Base-by-base conservation (phyloP, 2,329 filamentous ascomycete species). In the Hymenoscyphus scutula region DNA sequence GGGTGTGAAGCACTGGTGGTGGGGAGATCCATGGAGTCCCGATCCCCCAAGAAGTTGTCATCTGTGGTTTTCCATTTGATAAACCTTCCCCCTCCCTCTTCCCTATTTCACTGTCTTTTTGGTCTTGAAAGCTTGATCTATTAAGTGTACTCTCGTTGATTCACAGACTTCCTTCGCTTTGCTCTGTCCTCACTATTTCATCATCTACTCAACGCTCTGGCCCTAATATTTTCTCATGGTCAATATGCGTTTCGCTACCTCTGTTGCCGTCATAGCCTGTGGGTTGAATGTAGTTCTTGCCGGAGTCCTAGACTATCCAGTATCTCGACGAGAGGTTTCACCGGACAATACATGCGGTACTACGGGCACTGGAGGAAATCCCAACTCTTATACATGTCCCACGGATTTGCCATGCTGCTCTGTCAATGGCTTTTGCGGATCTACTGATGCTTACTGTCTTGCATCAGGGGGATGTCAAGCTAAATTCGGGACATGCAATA, bases 371-470 rank as follows among this genome's bases (percentile, higher is more conserved):
- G 67, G 63, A 32, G 64, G 64, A 59, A 59, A 38, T 2, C 37
- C 64, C 6, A 62, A 65, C 56, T 62, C 58, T 10, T 70, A 67
- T 53, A 65, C 65, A 10, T 70, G 68, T 61, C 68, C 65, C 10
- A 57, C 63, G 2, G 56, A 45, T 17, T 34, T 65, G 5, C 68
- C 66, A 7, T 75, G 74, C 64, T 76, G 74, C 58, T 73, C 70
- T 17, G 60, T 70, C 17, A 70, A 72, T 65, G 72, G 73, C 11
- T 76, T 71, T 64, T 76, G 74, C 55, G 74, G 74, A 10, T 68
- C 65, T 17, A 67, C 71, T 25, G 59, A 65, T 25, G 67, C 65
- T 6, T 73, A 75, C 55, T 76, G 74, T 60, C 41, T 67, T 10
- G 62, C 63, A 11, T 71, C 70, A 13, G 61, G 62, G 19, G 73